A percentile compares a stretch with the other conserved stretches of the same genome.
Evolutionary conservation across 345 rosid species (phyloP).

Genomic region (Rhizophora apiculata): DNA sequence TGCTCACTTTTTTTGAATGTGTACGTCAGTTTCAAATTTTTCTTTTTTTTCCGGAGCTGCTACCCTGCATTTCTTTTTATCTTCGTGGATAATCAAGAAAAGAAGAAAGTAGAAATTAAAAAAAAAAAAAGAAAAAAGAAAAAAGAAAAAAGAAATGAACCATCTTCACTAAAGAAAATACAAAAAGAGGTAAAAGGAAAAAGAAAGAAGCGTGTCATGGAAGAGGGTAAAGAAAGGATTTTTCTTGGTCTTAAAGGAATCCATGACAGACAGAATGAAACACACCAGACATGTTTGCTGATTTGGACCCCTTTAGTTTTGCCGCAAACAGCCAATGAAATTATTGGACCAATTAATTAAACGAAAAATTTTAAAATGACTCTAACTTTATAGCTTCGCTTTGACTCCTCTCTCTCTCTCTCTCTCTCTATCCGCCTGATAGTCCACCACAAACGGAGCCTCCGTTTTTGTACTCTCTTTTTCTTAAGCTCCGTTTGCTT

Average conservation of each 20-base stretch:
- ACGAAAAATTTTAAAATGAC: neutral
- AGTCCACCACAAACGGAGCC: constrained; percentile 23
- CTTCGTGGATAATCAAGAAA: neutral
- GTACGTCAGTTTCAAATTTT: neutral
- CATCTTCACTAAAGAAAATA: neutral
- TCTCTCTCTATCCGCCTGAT: constrained; percentile 20
- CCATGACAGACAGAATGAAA: neutral
- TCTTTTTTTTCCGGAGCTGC: neutral
- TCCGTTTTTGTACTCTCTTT: constrained; percentile 14
- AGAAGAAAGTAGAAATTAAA: neutral
- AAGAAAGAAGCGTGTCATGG: too few relatives aligned
- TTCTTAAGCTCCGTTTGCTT: constrained; percentile 3
- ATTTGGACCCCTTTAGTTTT: neutral
- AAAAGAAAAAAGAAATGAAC: neutral
- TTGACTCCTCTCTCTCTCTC: constrained; percentile 31
- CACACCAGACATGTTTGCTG: neutral
- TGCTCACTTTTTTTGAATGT: neutral
- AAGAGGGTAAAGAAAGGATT: neutral
- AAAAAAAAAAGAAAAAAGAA: neutral
- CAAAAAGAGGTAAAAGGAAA: neutral
- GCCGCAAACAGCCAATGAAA: neutral
- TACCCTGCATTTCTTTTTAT: neutral
- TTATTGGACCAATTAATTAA: neutral
- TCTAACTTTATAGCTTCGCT: constrained; percentile 24
- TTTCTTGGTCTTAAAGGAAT: neutral